Evolutionary conservation across 2,329 filamentous ascomycete genomes (phyloP).

Genomic region (Hymenoscyphus albidus): DNA sequence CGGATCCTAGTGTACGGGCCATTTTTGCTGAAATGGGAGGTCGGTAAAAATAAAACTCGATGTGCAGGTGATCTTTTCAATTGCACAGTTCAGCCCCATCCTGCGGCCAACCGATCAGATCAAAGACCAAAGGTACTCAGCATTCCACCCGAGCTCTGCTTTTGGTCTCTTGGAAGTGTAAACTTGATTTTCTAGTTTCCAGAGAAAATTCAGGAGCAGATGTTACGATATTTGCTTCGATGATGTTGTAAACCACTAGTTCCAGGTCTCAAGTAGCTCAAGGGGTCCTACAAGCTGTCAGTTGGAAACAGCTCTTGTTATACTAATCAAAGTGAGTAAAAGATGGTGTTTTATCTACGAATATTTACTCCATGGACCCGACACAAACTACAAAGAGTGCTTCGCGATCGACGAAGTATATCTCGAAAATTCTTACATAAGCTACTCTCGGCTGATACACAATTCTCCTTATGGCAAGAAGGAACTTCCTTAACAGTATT

Average conservation of each 20-base stretch:
- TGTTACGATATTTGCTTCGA: not conserved
- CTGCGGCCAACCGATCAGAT: not conserved
- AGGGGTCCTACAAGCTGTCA: not conserved
- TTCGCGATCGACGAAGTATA: not conserved
- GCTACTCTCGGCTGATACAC: not conserved
- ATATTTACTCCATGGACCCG: not conserved
- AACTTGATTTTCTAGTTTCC: not conserved
- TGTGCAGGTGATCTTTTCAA: not conserved
- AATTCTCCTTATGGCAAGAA: not conserved
- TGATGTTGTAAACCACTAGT: not conserved
- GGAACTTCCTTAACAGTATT: not conserved
- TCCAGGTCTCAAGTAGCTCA: not conserved
- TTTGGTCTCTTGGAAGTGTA: not conserved
- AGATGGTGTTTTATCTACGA: not conserved
- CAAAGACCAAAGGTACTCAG: not conserved
- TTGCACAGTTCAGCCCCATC: not conserved
- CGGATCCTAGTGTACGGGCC: too few species aligned
- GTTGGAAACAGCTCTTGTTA: not conserved
- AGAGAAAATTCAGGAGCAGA: not conserved
- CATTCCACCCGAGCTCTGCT: not conserved
- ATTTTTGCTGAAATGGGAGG: not conserved
- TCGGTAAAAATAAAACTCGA: not conserved
- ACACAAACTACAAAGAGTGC: not conserved
- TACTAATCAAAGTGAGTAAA: not conserved
- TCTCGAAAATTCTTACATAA: not conserved